Conservation (phyloP, 202 grass and related monocot genomes). For the Hordeum pubiflorum region DNA sequence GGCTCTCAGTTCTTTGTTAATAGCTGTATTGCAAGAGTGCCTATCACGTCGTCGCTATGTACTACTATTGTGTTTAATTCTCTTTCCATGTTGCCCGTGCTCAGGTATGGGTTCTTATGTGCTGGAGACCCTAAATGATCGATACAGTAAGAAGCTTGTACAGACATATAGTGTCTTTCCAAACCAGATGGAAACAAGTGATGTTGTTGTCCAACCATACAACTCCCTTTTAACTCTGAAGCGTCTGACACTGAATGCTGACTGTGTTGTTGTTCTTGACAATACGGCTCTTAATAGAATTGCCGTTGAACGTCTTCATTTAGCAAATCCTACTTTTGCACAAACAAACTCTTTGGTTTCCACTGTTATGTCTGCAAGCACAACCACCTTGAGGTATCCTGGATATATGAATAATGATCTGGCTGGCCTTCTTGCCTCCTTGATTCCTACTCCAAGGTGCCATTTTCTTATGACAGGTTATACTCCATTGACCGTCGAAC, state of each 20-base stretch:
- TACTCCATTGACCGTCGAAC: constrained; percentile 89
- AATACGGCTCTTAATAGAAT: constrained; percentile 98
- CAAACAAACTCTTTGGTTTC: constrained; percentile 99
- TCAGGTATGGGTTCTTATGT: constrained; percentile 99
- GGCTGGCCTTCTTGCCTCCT: constrained; percentile 88
- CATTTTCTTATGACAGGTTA: constrained; percentile 99
- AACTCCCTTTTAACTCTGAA: constrained; percentile 95
- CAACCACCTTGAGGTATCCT: constrained; percentile 93
- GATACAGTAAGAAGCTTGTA: constrained; percentile 96
- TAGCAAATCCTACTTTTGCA: constrained; percentile 90
- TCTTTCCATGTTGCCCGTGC: constrained; percentile 10
- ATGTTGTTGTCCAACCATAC: constrained; percentile 98
- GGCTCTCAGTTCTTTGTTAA: background rate
- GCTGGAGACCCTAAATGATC: constrained; percentile 94
- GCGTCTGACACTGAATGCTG: constrained; percentile 75
- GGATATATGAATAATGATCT: constrained; percentile 99
- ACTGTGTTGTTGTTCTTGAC: constrained; percentile 98
- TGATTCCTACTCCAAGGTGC: constrained; percentile 93
- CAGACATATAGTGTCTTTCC: constrained; percentile 98
- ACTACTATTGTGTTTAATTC: background rate
- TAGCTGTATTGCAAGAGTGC: background rate
- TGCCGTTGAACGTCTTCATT: constrained; percentile 88
- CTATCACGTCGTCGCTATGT: background rate
- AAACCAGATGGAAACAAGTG: constrained; percentile 98
- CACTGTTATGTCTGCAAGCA: constrained; percentile 99